phyloP scores from a whole-genome alignment of 2,329 filamentous ascomycete species.

The Mycocentrospora acerina region DNA sequence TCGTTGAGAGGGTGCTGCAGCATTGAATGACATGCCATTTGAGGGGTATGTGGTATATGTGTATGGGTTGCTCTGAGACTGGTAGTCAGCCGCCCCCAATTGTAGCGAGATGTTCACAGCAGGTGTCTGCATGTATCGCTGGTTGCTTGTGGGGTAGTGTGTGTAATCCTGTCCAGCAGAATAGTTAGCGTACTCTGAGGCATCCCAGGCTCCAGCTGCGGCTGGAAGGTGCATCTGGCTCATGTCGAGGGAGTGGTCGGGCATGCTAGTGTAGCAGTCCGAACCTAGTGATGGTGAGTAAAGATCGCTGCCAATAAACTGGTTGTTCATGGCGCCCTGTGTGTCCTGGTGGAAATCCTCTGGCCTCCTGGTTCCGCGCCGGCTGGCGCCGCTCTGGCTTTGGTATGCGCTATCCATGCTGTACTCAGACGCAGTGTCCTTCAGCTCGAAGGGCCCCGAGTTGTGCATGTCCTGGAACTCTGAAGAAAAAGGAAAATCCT shows the following conservation, averaged over 20 bases:
- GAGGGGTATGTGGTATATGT: slow-evolving; percentile 27
- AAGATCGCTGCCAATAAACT: slow-evolving; percentile 33
- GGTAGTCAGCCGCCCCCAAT: slow-evolving; percentile 28
- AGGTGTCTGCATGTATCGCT: slow-evolving; percentile 24
- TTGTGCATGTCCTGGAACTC: slow-evolving; percentile 39
- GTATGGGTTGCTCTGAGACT: slow-evolving; percentile 29
- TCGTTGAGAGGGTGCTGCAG: slow-evolving; percentile 18
- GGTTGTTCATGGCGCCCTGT: slow-evolving; percentile 29
- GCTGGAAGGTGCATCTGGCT: slow-evolving; percentile 35
- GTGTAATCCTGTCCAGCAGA: slow-evolving; percentile 39
- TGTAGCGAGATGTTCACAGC: slow-evolving; percentile 19
- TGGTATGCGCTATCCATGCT: slow-evolving; percentile 48
- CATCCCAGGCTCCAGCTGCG: slow-evolving; percentile 32
- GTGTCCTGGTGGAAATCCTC: slow-evolving; percentile 35
- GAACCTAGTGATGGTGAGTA: slow-evolving; percentile 42
- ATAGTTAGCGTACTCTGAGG: slow-evolving; percentile 42
- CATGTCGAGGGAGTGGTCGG: slow-evolving; percentile 34
- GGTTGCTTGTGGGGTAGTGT: slow-evolving; percentile 27
- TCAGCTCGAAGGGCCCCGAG: slow-evolving; percentile 36
- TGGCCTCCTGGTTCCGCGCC: slow-evolving; percentile 28
- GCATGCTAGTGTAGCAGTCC: slow-evolving; percentile 36
- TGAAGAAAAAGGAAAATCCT: slow-evolving; percentile 39
- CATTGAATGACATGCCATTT: slow-evolving; percentile 27
- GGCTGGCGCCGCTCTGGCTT: slow-evolving; percentile 42
- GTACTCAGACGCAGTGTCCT: slow-evolving; percentile 43